Base-by-base conservation (phyloP, 2,329 filamentous ascomycete genomes). In the Calonectria pseudoreteaudii region DNA sequence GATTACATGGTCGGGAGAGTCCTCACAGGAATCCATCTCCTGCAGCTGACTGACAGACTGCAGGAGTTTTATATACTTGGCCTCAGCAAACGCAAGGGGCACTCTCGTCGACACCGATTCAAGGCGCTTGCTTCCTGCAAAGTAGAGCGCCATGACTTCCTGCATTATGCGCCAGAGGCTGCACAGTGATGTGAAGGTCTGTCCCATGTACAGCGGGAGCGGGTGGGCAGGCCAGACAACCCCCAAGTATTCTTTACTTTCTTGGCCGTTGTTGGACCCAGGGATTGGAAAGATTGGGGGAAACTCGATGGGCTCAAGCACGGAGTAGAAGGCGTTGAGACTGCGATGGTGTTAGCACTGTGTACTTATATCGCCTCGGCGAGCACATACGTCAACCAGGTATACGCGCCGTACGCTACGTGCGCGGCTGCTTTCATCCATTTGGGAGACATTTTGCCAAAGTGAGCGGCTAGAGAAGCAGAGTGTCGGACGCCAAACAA, bases 401-500 rank as follows among this genome's bases (percentile, higher is more conserved):
- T 62, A 28, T 62, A 62, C 38, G 56, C 56, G 14, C 56, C 56
- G 14, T 62, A 41, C 14, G 56, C 56, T 14, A 62, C 56, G 5
- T 62, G 56, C 3, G 56, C 56, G 7, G 56, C 26, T 26, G 56
- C 56, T 16, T 34, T 62, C 3, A 62, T 62, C 56, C 56, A 44
- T 2, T 62, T 26, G 8, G 34, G 20, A 1, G 56, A 30, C 56
- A 62, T 41, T 16, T 16, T 11, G 26, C 56, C 11, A 41, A 62
- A 62, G 14, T 9, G 4, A 13, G 56, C 9, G 10, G 56, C 56
- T 41, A 41, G 10, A 30, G 56, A 62, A 30, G 36, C 16, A 20
- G 56, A 62, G 26, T 62, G 56, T 1, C 9, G 36, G 47, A 67
- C 41, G 9, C 67, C 67, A 47, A 73, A 70, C 26, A 73, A 53